Evolutionary conservation across 345 rosid species (phyloP).

Genomic region (Odontarrhena argentea): DNA sequence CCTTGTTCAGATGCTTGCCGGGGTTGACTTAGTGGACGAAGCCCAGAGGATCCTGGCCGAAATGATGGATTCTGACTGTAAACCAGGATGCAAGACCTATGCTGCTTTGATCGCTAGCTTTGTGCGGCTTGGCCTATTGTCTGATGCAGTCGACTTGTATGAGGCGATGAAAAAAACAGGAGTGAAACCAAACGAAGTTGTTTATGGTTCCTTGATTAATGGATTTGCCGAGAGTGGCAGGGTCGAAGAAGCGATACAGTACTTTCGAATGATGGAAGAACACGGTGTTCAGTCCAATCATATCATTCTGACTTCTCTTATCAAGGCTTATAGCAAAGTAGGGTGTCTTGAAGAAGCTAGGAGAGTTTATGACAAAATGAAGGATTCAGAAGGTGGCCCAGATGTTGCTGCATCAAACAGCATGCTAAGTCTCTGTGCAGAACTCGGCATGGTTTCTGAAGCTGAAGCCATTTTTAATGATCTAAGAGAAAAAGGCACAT

Average conservation of each 20-base stretch:
- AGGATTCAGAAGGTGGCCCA: constrained; percentile 62
- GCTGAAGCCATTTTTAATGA: constrained; percentile 62
- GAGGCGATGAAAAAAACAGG: constrained; percentile 62
- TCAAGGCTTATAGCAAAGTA: constrained; percentile 80
- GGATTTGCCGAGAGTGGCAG: constrained; percentile 77
- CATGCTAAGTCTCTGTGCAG: constrained; percentile 76
- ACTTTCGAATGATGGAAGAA: constrained; percentile 65
- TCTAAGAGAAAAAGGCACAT: constrained; percentile 59
- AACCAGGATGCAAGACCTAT: constrained; percentile 65
- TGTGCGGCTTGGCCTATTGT: constrained; percentile 66
- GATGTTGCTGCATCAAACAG: constrained; percentile 76
- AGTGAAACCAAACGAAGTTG: constrained; percentile 79
- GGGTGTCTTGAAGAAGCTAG: constrained; percentile 76
- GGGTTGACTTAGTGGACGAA: constrained; percentile 68
- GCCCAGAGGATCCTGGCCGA: constrained; percentile 68
- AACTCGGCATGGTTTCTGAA: constrained; percentile 75
- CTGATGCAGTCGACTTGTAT: constrained; percentile 58
- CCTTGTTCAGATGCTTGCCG: constrained; percentile 77
- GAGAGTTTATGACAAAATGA: constrained; percentile 64
- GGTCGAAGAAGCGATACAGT: constrained; percentile 70
- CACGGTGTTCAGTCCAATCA: constrained; percentile 61
- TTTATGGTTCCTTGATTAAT: constrained; percentile 76
- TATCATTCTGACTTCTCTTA: constrained; percentile 73
- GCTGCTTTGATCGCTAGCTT: constrained; percentile 73
- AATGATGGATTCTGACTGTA: constrained; percentile 69